Conservation (phyloP, 1,284 basidiomycete species). For the Athelia psychrophila region DNA sequence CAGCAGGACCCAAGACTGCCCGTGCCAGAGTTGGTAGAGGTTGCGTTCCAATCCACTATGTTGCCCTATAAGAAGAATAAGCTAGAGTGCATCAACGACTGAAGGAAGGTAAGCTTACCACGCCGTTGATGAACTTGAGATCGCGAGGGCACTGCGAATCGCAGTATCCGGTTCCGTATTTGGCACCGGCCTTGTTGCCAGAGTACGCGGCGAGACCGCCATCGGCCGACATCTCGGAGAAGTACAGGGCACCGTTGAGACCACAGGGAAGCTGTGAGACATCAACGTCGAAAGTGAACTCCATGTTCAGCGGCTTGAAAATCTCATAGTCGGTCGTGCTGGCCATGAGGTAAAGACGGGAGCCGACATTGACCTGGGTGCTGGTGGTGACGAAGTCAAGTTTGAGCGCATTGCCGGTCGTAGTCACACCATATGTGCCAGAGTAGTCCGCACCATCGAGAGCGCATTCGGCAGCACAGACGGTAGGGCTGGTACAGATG, state of each 20-base stretch:
- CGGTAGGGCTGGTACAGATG: conserved; percentile 43
- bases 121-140: conserved; percentile 54
- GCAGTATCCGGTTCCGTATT: conserved; percentile 57
- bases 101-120: conserved; percentile 29
- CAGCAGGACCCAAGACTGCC: conserved; percentile 51
- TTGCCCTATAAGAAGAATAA: conserved; percentile 32
- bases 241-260: conserved; percentile 48
- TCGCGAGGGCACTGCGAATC: conserved; percentile 58
- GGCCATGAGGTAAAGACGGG: conserved; percentile 51
- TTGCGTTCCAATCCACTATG: conserved; percentile 26
- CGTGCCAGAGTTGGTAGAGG: conserved; percentile 30
- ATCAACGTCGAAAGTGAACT: conserved; percentile 52
- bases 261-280: conserved; percentile 54
- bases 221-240: conserved; percentile 50
- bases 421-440: conserved; percentile 35
- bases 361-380: conserved; percentile 45
- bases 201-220: conserved; percentile 48
- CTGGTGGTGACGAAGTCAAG: conserved; percentile 47
- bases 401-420: conserved; percentile 35
- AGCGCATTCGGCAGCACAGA: conserved; percentile 43
- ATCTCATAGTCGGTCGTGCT: conserved; percentile 41
- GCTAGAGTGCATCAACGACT: conserved; percentile 12
- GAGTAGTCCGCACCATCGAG: conserved; percentile 41
- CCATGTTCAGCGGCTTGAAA: conserved; percentile 49
- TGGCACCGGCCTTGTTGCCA: conserved; percentile 54